phyloP scores from a whole-genome alignment of 306 rosid genomes.

The Gastrolobium bilobum region DNA sequence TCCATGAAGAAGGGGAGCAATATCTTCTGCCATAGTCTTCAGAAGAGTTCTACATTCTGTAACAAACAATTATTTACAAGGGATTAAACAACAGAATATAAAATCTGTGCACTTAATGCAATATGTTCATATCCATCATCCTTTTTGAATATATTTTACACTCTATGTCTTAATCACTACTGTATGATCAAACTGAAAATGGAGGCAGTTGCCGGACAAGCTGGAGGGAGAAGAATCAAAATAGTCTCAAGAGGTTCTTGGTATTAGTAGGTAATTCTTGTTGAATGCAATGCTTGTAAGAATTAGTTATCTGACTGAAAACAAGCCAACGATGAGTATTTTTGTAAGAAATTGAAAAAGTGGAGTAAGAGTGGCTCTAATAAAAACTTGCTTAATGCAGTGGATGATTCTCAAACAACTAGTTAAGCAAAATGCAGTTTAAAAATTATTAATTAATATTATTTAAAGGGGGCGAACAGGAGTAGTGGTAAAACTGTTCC shows the following conservation, averaged over 20 bases:
- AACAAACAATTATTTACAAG: slow-evolving; percentile 29
- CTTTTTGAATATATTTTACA: neutral
- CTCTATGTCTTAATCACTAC: neutral
- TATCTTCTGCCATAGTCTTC: slow-evolving; percentile 67
- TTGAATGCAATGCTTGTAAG: neutral
- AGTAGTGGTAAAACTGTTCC: too few species aligned
- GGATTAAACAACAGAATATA: slow-evolving; percentile 4
- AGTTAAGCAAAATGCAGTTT: slow-evolving; percentile 9
- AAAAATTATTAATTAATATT: neutral
- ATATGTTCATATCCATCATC: slow-evolving; percentile 18
- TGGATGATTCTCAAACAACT: slow-evolving; percentile 2
- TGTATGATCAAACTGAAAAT: neutral
- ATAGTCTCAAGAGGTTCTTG: too few species aligned
- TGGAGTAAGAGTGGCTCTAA: neutral
- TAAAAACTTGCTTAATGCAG: neutral
- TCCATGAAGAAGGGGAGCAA: slow-evolving; percentile 63
- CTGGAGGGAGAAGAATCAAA: too few species aligned
- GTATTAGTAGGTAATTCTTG: too few species aligned
- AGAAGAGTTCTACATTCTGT: slow-evolving; percentile 74
- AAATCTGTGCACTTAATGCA: neutral
- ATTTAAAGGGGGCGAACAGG: too few species aligned
- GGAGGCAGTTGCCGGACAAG: too few species aligned
- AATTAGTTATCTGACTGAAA: neutral
- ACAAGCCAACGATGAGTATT: neutral
- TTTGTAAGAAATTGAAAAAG: neutral